phyloP scores from a whole-genome alignment of 495 filamentous ascomycete species.

The Bacidia rubella region DNA sequence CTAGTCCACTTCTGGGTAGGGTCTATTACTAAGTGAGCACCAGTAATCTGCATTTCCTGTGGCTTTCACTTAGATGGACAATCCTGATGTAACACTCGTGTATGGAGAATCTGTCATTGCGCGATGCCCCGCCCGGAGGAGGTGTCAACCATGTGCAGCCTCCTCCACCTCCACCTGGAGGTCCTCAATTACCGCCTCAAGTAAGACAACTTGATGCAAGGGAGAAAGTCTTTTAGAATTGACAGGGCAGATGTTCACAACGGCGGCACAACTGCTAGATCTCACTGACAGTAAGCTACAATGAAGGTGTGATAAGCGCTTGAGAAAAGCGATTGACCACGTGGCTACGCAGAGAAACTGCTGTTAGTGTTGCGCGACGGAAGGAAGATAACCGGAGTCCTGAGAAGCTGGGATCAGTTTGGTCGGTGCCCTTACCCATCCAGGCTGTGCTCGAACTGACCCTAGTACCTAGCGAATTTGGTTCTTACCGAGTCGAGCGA shows the following conservation, averaged over 20 bases:
- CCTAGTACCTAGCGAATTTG: slow-evolving; percentile 58
- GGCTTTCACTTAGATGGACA: too few species aligned
- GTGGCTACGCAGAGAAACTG: slow-evolving; percentile 63
- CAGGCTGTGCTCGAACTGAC: background rate
- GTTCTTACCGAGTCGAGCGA: slow-evolving; percentile 87
- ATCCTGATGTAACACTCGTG: background rate
- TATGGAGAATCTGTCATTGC: slow-evolving; percentile 19
- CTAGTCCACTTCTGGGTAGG: too few species aligned
- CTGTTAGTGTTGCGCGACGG: slow-evolving; percentile 83
- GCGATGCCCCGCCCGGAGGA: slow-evolving; percentile 12
- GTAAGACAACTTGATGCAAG: slow-evolving; percentile 16
- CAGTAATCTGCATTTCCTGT: too few species aligned
- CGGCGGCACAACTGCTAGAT: slow-evolving; percentile 85
- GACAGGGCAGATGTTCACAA: slow-evolving; percentile 93
- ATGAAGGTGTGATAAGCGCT: background rate
- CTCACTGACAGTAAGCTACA: slow-evolving; percentile 78
- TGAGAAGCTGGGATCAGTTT: slow-evolving; percentile 97
- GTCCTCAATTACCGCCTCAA: slow-evolving; percentile 36
- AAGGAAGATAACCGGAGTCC: slow-evolving; percentile 78
- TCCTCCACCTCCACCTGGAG: slow-evolving; percentile 20
- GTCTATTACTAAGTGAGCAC: too few species aligned
- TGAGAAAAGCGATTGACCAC: slow-evolving; percentile 3
- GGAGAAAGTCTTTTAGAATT: slow-evolving; percentile 28
- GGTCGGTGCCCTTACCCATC: slow-evolving; percentile 34
- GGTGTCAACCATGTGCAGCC: slow-evolving; percentile 14